phyloP scores from a whole-genome alignment of 805 yeast genomes.

The Metschnikowia dekortorum region DNA sequence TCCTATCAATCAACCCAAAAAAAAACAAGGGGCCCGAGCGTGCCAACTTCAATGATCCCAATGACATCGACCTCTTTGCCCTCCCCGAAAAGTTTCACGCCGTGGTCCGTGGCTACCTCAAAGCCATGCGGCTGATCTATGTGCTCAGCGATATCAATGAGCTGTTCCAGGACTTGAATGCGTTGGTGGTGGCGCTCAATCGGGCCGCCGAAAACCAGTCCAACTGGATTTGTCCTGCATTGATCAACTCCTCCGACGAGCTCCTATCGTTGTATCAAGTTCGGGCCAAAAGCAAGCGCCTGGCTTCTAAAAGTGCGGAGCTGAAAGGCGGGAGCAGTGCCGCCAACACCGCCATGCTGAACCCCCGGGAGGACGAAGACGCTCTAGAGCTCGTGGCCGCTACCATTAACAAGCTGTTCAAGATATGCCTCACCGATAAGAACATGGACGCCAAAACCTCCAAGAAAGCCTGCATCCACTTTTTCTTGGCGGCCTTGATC shows the following conservation, averaged over 20 bases:
- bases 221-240: constrained; percentile 48
- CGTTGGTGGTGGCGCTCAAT: constrained; percentile 43
- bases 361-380: constrained; percentile 5
- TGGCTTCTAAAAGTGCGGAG: too few relatives aligned
- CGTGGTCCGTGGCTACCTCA: constrained; percentile 25
- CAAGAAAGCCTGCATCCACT: constrained; percentile 63
- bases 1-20: constrained; percentile 35
- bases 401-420: constrained; percentile 68
- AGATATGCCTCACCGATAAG: constrained; percentile 74
- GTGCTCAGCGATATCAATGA: constrained; percentile 28
- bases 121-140: constrained; percentile 33
- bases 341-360: background rate
- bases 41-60: constrained; percentile 32
- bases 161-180: constrained; percentile 33
- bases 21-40: constrained; percentile 26
- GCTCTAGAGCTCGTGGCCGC: constrained; percentile 52
- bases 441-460: constrained; percentile 45
- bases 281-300: constrained; percentile 20
- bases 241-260: constrained; percentile 38
- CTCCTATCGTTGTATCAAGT: constrained; percentile 39
- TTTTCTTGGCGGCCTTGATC: constrained; percentile 65
- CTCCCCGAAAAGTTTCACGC: constrained; percentile 35
- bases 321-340: too few relatives aligned
- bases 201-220: constrained; percentile 51
- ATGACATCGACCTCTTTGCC: constrained; percentile 37